Evolutionary conservation across 208 protist genomes (phyloP), one percentile per base, ranked within the genome.

Genomic region (Trypanosoma lewisi): DNA sequence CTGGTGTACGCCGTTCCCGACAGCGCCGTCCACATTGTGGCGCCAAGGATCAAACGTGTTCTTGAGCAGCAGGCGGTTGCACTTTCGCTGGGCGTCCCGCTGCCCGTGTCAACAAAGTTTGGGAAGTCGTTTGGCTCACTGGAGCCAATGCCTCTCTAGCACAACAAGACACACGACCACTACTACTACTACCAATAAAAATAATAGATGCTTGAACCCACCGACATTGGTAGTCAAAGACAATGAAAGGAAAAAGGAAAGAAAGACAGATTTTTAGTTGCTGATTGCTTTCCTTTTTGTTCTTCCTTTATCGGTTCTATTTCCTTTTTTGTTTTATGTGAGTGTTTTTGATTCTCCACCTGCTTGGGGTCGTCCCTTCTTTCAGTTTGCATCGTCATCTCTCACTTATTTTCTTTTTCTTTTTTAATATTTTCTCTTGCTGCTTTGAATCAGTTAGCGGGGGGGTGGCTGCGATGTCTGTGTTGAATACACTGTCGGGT

Each of bases 1-100:
- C 76, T 96, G 19, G 49, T 96, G 34, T 96, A 85, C 57, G 75
- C 73, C 45, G 79, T 92, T 21, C 80, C 82, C 2, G 60, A 52
- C 12, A 65, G 42, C 0, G 74, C 76, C 3, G 65, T 83, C 44
- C 21, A 36, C 19, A 34, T 62, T 6, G 67, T 91, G 33, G 80
- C 77, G 42, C 74, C 73, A 21, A 42, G 60, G 49, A 59, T 96
- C 17, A 72, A 82, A 34, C 39, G 56, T 17, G 73, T 89, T 21
- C 61, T 93, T 31, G 83, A 89, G 65, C 63, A 62, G 14, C 74
- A 85, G 39, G 65, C 74, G 23, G 28, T 28, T 3, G 61, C 30
- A 31, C 33, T 73, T 56, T 61, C 59, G 19, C 21, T 73, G 19
- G 14, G 52, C 0, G 83, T 93, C 14, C 85, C 87, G 2, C 78